Evolutionary conservation across 2,329 filamentous ascomycete species (phyloP), one percentile per base, ranked within the genome.

Genomic region (Cercospora sojina): DNA sequence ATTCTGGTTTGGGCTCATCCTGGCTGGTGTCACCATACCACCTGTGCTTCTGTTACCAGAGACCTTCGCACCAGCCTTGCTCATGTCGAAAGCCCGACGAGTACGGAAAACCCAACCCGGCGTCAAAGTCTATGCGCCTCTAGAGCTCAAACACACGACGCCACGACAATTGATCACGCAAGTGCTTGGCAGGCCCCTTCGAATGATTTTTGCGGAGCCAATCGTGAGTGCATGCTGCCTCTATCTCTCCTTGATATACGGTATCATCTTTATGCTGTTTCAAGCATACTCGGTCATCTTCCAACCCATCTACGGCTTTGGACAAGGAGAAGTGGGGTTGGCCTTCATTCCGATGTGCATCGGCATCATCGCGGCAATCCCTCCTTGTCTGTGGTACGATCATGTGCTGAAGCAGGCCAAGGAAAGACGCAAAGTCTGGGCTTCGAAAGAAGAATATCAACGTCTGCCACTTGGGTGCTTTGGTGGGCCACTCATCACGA

Each of bases 211-310:
- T 57, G 87, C 84, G 32, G 91, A 93, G 74, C 87, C 88, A 53
- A 89, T 93, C 59, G 89, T 93, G 5, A 82, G 87, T 18, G 88
- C 87, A 43, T 86, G 85, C 0, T 92, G 91, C 76, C 81, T 92
- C n/a, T 86, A 90, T 25, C 81, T 92, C 27, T 84, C 87, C 43
- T 78, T 80, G 62, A 79, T 78, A 20, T 93, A 91, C 73, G 83
- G 80, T 2, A 82, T 87, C 65, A 84, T 87, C 62, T 88, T 86
- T 80, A 90, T 70, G 38, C 41, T 69, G 12, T 67, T 70, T n/a
- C 69, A 70, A 38, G 64, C 67, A 4, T 70, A 61, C 35, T 35
- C 58, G 2, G 31, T 64, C 29, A 69, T 70, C 20, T 70, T 65
- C 25, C 64, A 49, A 31, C 61, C 67, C 2, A 69, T 70, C 35